Evolutionary conservation across 2,329 filamentous ascomycete genomes (phyloP).

Genomic region (Ophiostoma tasmaniense): DNA sequence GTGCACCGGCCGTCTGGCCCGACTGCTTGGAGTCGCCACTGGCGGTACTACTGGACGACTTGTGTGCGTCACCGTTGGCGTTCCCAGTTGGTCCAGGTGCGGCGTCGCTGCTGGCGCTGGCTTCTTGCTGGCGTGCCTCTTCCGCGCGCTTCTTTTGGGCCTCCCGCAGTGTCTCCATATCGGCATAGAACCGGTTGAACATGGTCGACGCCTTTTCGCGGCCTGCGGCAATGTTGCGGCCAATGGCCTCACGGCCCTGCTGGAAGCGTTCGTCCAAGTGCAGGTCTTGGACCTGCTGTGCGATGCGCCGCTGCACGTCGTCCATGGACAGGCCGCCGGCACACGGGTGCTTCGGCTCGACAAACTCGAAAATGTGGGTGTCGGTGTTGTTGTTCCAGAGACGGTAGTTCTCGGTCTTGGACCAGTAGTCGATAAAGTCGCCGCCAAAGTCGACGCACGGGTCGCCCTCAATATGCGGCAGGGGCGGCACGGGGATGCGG

Average conservation of each 20-base stretch:
- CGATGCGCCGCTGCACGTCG: conserved; percentile 81
- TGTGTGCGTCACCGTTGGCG: background rate
- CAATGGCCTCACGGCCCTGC: conserved; percentile 72
- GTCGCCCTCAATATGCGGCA: conserved; percentile 68
- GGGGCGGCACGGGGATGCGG: conserved; percentile 28
- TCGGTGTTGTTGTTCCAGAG: conserved; percentile 79
- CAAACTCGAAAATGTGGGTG: conserved; percentile 84
- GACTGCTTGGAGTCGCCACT: conserved; percentile 36
- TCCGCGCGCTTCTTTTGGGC: conserved; percentile 57
- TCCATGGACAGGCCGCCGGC: conserved; percentile 89
- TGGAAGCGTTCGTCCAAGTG: conserved; percentile 87
- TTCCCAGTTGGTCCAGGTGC: background rate
- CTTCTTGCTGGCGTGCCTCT: conserved; percentile 34
- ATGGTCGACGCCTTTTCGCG: conserved; percentile 80
- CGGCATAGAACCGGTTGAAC: conserved; percentile 81
- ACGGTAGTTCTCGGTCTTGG: conserved; percentile 78
- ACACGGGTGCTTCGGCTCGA: conserved; percentile 86
- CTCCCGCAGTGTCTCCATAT: conserved; percentile 76
- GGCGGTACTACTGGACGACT: background rate
- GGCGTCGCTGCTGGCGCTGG: background rate
- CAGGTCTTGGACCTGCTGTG: conserved; percentile 86
- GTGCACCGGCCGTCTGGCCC: conserved; percentile 42
- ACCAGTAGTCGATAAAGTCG: conserved; percentile 85
- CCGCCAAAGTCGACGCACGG: conserved; percentile 73
- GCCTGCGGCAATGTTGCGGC: conserved; percentile 81